Evolutionary conservation across 2,329 filamentous ascomycete species (phyloP).

Genomic region (Hymenoscyphus infarciens): DNA sequence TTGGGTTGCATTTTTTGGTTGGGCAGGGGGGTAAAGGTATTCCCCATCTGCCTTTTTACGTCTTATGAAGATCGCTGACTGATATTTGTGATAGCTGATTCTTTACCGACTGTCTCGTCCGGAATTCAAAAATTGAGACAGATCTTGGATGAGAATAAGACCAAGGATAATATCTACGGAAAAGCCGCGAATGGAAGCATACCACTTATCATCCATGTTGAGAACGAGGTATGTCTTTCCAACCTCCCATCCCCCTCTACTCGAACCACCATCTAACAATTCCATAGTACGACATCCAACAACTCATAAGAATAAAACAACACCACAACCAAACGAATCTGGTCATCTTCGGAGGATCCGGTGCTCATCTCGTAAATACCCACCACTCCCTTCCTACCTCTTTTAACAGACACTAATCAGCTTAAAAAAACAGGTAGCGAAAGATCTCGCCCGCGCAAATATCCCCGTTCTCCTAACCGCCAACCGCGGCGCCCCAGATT

Average conservation of each 20-base stretch:
- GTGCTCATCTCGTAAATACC: conserved; percentile 38
- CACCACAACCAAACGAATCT: conserved; percentile 36
- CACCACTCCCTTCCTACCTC: too few relatives aligned
- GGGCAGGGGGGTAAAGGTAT: conserved; percentile 37
- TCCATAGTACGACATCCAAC: conserved; percentile 40
- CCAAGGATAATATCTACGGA: conserved; percentile 39
- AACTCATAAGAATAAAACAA: conserved; percentile 40
- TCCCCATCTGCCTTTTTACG: too few relatives aligned
- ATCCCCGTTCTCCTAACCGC: conserved; percentile 44
- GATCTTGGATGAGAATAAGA: conserved; percentile 37
- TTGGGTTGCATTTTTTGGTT: conserved; percentile 42
- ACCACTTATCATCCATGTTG: conserved; percentile 40
- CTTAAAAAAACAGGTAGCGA: conserved; percentile 33
- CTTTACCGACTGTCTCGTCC: conserved; percentile 33
- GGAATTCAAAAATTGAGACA: conserved; percentile 36
- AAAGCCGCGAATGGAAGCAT: conserved; percentile 38
- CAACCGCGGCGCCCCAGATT: conserved; percentile 35
- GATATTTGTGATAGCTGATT: conserved; percentile 16
- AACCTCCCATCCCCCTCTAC: background rate
- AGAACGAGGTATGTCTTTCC: conserved; percentile 36
- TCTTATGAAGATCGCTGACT: too few relatives aligned
- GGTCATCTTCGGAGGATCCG: conserved; percentile 40
- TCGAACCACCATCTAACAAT: background rate
- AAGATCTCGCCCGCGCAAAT: conserved; percentile 39
- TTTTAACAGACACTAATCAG: background rate